Evolutionary conservation across 148 eudicot genomes (phyloP), one percentile per base, ranked within the genome.

Genomic region (Pouteria glomerata): DNA sequence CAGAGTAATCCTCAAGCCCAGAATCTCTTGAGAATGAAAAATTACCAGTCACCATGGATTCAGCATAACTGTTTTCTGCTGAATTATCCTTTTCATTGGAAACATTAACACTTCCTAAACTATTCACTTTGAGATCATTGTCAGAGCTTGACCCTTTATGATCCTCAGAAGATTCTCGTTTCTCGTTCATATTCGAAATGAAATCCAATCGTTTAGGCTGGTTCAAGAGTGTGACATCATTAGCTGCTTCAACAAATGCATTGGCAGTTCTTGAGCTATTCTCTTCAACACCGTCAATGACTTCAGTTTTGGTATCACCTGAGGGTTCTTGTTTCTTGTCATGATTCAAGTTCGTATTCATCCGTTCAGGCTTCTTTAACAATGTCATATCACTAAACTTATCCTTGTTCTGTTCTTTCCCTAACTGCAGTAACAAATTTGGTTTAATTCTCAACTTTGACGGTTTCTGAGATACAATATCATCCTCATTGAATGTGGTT

Each of bases 341-440:
- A 37, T 30, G 50, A 73, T 69, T 77, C 61, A 76, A 78, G 56
- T 68, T 70, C 53, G 35, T 56, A 57, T 61, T 76, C 45, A 77
- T 35, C 16, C 68, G 83, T 58, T 84, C 85, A 61, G 99, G 97
- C 82, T 82, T 96, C 82, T 76, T 89, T 80, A 92, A 67, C 90
- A 90, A 75, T 47, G 96, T 85, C 72, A 92, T 84, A 75, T 90
- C 92, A 80, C 84, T 83, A 75, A 88, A 96, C 68, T 76, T 83
- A 53, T 92, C 92, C 67, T 78, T 81, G 31, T 78, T 85, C 26
- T 83, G 80, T 67, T 85, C 94, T 33, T 84, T 85, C 71, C 89
- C 85, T 90, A 88, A 85, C 57, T 75, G 75, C 74, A 86, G 45
- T 68, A 88, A 66, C 79, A 92, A 82, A 74, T 87, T 92, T 52